These are phyloP conservation scores for Apiospora koreana DNA, from an alignment of 2,329 filamentous ascomycete genomes.

Conservation along the genomic window DNA sequence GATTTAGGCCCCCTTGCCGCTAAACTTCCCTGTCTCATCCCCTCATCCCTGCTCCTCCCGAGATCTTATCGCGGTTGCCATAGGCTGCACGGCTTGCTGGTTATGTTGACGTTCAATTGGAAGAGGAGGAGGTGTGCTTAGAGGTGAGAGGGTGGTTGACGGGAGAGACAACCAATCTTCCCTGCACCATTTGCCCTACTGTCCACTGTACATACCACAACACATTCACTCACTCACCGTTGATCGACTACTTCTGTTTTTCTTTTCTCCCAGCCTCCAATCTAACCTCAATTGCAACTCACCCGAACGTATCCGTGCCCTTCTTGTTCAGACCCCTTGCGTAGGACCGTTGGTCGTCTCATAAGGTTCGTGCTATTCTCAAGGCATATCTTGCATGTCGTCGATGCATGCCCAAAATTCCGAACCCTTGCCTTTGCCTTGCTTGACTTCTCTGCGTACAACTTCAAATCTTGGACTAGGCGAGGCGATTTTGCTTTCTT, in stretches of 20 bases:
- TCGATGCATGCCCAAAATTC: neutral
- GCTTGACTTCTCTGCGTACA: neutral
- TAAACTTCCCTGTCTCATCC: neutral
- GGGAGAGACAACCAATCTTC: neutral
- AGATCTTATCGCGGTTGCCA: constrained; percentile 11
- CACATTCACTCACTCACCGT: neutral
- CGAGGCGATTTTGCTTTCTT: neutral
- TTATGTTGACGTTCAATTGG: constrained; percentile 3
- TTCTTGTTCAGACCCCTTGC: neutral
- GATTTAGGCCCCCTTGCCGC: constrained; percentile 1
- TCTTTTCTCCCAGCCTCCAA: constrained; percentile 1
- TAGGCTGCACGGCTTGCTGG: constrained; percentile 1
- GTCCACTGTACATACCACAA: neutral
- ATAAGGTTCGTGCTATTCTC: constrained; percentile 6
- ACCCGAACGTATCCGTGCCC: neutral
- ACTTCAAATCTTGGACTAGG: neutral
- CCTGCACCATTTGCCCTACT: neutral
- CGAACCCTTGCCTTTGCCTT: neutral
- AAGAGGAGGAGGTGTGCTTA: too few relatives aligned
- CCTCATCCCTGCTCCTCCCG: neutral
- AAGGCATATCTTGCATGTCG: neutral
- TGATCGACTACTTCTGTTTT: neutral
- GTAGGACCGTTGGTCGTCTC: neutral
- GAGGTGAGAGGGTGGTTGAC: neutral
- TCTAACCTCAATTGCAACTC: neutral